Percentiles rank a stretch among this genome's conserved stretches.
phyloP scores from a whole-genome alignment of 2,329 filamentous ascomycete species.

The Pseudogymnoascus sp. region DNA sequence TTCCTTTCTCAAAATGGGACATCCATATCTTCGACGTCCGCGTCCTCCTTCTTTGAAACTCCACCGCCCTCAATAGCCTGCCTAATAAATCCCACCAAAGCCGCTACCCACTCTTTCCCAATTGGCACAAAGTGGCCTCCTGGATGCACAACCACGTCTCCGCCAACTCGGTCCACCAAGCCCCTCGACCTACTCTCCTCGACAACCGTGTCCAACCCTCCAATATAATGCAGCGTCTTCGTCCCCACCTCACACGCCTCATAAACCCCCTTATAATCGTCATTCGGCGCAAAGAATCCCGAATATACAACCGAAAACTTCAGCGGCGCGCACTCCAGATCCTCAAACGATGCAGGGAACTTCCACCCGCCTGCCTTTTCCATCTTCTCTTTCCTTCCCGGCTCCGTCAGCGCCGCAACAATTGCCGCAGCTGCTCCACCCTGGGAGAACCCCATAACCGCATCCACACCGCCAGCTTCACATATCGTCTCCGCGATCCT shows the following conservation, averaged over 20 bases:
- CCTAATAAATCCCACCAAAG: slow-evolving; percentile 63
- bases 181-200: slow-evolving; percentile 63
- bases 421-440: slow-evolving; percentile 66
- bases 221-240: slow-evolving; percentile 73
- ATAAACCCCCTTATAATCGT: slow-evolving; percentile 60
- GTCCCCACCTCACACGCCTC: slow-evolving; percentile 62
- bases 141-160: slow-evolving; percentile 59
- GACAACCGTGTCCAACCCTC: slow-evolving; percentile 79
- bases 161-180: slow-evolving; percentile 51
- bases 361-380: slow-evolving; percentile 36
- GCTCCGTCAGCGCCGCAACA: slow-evolving; percentile 64
- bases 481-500: slow-evolving; percentile 53
- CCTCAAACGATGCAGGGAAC: slow-evolving; percentile 43
- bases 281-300: slow-evolving; percentile 61
- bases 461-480: slow-evolving; percentile 62
- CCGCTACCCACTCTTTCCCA: slow-evolving; percentile 70
- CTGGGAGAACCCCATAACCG: slow-evolving; percentile 75
- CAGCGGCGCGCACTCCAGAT: slow-evolving; percentile 37
- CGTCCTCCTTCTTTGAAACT: slow-evolving; percentile 34
- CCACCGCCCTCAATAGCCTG: slow-evolving; percentile 26
- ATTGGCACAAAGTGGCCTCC: slow-evolving; percentile 87
- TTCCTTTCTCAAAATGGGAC: slow-evolving; percentile 44
- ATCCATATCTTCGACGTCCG: slow-evolving; percentile 60
- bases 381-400: slow-evolving; percentile 38
- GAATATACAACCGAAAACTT: slow-evolving; percentile 71